Evolutionary conservation across 169 alveolate species (phyloP).

Genomic region (Plasmodium chabaudi): DNA sequence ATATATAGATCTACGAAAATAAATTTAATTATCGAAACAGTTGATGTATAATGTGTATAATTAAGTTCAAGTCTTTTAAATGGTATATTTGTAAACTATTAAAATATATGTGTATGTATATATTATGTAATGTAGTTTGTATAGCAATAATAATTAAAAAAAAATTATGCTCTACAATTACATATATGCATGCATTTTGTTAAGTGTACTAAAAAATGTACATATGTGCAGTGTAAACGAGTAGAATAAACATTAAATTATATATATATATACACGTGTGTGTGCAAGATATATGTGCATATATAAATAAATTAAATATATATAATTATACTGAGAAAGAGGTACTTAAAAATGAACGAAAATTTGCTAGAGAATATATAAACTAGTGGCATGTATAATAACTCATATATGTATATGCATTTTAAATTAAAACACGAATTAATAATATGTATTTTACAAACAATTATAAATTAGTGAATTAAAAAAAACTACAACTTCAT

Average conservation of each 20-base stretch:
- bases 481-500: constrained; percentile 1
- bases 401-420: background rate
- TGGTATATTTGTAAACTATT: no score
- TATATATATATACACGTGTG: constrained; percentile 7
- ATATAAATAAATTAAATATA: background rate
- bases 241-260: background rate
- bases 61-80: no score
- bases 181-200: background rate
- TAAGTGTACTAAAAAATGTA: background rate
- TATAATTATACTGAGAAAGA: constrained; percentile 24
- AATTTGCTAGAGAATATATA: constrained; percentile 1
- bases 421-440: background rate
- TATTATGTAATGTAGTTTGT: no score
- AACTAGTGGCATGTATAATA: constrained; percentile 2
- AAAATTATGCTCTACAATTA: background rate
- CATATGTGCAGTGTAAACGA: background rate
- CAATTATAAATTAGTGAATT: constrained; percentile 33
- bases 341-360: constrained; percentile 28
- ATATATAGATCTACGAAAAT: no score
- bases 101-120: no score
- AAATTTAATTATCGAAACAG: no score
- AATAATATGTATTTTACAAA: constrained; percentile 27
- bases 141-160: background rate
- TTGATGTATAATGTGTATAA: no score
- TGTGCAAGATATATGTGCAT: constrained; percentile 8